A percentile compares a stretch with the other conserved stretches of the same genome.
phyloP scores from a whole-genome alignment of 2,329 filamentous ascomycete species.

The Pseudopyricularia javanii region DNA sequence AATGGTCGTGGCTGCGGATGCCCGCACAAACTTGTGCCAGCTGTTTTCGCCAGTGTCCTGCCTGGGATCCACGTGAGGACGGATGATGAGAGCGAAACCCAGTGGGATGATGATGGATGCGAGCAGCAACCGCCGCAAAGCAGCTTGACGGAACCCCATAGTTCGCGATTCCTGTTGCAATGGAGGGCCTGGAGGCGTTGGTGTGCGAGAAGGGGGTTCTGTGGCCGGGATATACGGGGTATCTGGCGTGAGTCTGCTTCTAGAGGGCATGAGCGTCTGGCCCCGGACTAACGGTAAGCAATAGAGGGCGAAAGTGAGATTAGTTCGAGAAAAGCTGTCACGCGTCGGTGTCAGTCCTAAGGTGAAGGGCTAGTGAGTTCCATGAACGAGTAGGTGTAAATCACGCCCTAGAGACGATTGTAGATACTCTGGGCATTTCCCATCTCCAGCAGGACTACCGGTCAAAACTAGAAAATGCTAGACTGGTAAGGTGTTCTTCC shows the following conservation, averaged over 20 bases:
- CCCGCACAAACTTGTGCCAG: constrained; percentile 27
- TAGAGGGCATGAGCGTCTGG: not conserved
- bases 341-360: not conserved
- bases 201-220: not conserved
- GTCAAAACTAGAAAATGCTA: not conserved
- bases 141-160: not conserved
- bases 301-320: not conserved
- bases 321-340: not conserved
- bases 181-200: not conserved
- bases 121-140: not conserved
- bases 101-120: not conserved
- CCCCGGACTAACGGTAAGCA: not conserved
- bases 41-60: constrained; percentile 3
- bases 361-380: not conserved
- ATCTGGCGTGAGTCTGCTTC: not conserved
- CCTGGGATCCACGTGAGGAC: not conserved
- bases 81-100: not conserved
- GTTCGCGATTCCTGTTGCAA: not conserved
- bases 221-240: not conserved
- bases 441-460: not conserved
- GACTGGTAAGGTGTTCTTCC: no score
- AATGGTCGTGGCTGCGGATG: constrained; percentile 15
- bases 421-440: not conserved
- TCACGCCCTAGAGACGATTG: no score
- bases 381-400: not conserved